Evolutionary conservation across 2,329 filamentous ascomycete genomes (phyloP).

Genomic region (Claviceps capensis): DNA sequence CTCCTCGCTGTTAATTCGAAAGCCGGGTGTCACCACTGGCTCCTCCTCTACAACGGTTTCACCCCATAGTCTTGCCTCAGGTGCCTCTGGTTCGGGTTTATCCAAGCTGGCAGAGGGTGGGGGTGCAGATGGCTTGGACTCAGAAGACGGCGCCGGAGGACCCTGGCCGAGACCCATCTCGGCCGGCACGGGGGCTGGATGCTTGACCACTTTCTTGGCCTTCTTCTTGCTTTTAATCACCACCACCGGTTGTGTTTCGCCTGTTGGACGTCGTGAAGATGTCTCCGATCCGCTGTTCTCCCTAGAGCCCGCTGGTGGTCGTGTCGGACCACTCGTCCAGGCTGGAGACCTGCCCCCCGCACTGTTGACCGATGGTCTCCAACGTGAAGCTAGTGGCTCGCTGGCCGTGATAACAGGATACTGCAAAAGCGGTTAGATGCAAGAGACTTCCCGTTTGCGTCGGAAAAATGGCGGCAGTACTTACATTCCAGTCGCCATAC

Average conservation of each 20-base stretch:
- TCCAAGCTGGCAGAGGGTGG: background rate
- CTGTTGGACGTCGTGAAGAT: constrained; percentile 6
- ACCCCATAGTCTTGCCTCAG: constrained; percentile 8
- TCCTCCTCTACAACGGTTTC: constrained; percentile 6
- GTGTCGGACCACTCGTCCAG: constrained; percentile 11
- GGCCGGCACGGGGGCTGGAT: constrained; percentile 18
- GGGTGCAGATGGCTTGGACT: background rate
- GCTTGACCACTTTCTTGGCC: constrained; percentile 20
- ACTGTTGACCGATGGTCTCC: constrained; percentile 24
- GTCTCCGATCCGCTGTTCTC: constrained; percentile 1
- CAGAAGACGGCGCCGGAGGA: constrained; percentile 5
- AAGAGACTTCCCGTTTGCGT: background rate
- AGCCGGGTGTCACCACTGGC: constrained; percentile 9
- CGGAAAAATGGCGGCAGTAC: constrained; percentile 21
- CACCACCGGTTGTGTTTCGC: constrained; percentile 15
- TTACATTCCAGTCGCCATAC: constrained; percentile 87
- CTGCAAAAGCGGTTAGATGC: constrained; percentile 29
- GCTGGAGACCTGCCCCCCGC: constrained; percentile 16
- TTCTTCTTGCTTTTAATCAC: constrained; percentile 26
- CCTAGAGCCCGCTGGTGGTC: constrained; percentile 9
- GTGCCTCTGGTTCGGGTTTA: constrained; percentile 5
- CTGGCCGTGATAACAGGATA: constrained; percentile 84
- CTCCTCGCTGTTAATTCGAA: constrained; percentile 26
- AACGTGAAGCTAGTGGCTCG: constrained; percentile 58
- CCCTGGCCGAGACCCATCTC: constrained; percentile 14